Evolutionary conservation across 139 green algal species (phyloP), one percentile per base, ranked within the genome.

Genomic region (Microglena sp.): DNA sequence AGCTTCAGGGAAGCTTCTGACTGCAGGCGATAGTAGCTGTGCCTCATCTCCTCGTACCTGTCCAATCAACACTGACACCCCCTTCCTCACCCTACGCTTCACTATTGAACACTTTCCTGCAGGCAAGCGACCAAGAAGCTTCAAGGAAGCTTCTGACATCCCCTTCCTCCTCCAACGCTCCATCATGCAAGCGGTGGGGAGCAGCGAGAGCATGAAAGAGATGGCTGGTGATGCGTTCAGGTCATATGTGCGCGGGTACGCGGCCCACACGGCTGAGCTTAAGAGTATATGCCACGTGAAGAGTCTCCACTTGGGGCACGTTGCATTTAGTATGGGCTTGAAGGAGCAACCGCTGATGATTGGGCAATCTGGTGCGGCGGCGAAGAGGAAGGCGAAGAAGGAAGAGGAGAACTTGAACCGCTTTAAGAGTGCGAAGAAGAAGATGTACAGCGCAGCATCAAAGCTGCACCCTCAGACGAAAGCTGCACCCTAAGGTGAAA

Each of bases 231-330:
- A 86, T n/a, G 90, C 88, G 0, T 98, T 96, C 80, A 76, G 85
- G 5, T 91, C 84, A 2, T 91, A 84, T 62, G 72, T 94, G 21
- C 81, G 90, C 0, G 86, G 91, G 1, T 97, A 97, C 64, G 87
- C 88, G 2, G 86, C 86, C 0, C 84, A 96, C 70, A 69, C 79
- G 0, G 60, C 57, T 26, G 74, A 76, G 24, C 3, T 68, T 2
- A 80, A 76, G 65, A 28, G 26, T 4, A 45, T 66, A 6, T 71
- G 97, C 69, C 82, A 94, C 55, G 76, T 95, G 7, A 86, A 87
- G 29, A 75, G 73, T 21, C 78, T 98, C 62, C 93, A 98, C 76
- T 70, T 97, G 53, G 93, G 93, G 0, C 93, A 98, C 75, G 77
- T 96, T 2, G 93, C 93, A 0, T 75, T 89, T 50, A 84, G 76